These are phyloP conservation scores for Trichoderma arundinaceum DNA, from an alignment of 2,329 filamentous ascomycete species.

Conservation along the genomic window DNA sequence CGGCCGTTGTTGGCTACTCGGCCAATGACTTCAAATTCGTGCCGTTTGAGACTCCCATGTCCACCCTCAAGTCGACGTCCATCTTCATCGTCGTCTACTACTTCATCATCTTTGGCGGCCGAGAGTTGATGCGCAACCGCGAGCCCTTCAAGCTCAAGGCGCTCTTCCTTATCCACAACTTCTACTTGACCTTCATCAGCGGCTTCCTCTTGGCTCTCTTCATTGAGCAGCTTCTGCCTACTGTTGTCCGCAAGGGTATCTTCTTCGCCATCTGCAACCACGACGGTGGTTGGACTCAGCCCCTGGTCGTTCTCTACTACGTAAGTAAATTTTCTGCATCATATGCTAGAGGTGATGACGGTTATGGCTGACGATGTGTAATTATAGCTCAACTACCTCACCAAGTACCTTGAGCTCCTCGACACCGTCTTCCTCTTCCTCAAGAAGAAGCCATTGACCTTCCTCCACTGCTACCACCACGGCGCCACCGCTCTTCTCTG, in stretches of 20 bases:
- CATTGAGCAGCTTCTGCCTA: conserved; percentile 88
- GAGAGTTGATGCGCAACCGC: conserved; percentile 88
- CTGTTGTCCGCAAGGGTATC: conserved; percentile 76
- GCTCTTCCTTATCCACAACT: conserved; percentile 95
- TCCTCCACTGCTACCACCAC: conserved; percentile 99
- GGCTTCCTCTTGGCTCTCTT: conserved; percentile 81
- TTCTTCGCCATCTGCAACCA: conserved; percentile 85
- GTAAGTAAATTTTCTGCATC: conserved; percentile 58
- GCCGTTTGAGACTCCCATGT: conserved; percentile 83
- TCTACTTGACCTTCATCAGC: conserved; percentile 88
- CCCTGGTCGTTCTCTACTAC: conserved; percentile 93
- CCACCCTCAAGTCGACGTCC: conserved; percentile 81
- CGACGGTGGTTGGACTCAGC: conserved; percentile 90
- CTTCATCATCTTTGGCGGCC: conserved; percentile 87
- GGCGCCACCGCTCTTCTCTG: conserved; percentile 95
- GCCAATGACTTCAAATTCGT: conserved; percentile 86
- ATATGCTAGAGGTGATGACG: conserved; percentile 1
- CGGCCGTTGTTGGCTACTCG: conserved; percentile 76
- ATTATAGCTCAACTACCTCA: conserved; percentile 89
- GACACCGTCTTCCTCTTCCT: conserved; percentile 97
- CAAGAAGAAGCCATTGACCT: conserved; percentile 99
- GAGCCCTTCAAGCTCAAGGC: conserved; percentile 84
- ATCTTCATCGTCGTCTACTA: conserved; percentile 89
- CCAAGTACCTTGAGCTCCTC: conserved; percentile 94
- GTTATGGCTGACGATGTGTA: conserved; percentile 45